These are phyloP conservation scores for Gautieria morchelliformis DNA, from an alignment of 768 basidiomycete species.

Conservation along the genomic window DNA sequence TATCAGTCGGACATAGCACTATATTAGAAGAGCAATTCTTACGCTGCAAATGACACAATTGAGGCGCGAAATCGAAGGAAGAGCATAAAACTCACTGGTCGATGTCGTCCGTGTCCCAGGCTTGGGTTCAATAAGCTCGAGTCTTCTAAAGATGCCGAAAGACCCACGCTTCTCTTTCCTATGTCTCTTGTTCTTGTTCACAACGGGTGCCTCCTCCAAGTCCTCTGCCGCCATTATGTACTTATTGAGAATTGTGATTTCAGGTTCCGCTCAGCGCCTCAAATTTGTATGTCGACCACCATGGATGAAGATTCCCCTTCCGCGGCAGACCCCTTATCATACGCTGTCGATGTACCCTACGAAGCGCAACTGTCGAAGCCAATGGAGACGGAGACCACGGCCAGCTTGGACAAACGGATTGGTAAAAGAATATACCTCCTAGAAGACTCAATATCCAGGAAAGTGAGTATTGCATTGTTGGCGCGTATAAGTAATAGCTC, in stretches of 20 bases:
- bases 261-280: slow-evolving; percentile 9
- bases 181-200: slow-evolving; percentile 81
- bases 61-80: neutral
- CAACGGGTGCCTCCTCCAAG: slow-evolving; percentile 22
- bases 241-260: neutral
- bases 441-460: slow-evolving; percentile 56
- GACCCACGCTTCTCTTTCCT: slow-evolving; percentile 91
- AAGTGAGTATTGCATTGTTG: slow-evolving; percentile 55
- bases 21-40: neutral
- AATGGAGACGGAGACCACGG: neutral
- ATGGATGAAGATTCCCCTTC: slow-evolving; percentile 7
- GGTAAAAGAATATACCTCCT: slow-evolving; percentile 66
- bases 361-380: slow-evolving; percentile 41
- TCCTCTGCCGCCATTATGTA: slow-evolving; percentile 15
- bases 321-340: slow-evolving; percentile 29
- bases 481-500: slow-evolving; percentile 24
- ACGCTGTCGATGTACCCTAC: slow-evolving; percentile 46
- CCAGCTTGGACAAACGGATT: slow-evolving; percentile 34
- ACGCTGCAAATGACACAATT: slow-evolving; percentile 19
- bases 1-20: neutral
- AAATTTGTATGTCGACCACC: neutral
- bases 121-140: slow-evolving; percentile 31
- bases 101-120: slow-evolving; percentile 99
- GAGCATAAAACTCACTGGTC: slow-evolving; percentile 67
- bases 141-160: neutral